Base-by-base conservation (phyloP, 176 grass and related monocot genomes). In the Saccharum spontaneum region DNA sequence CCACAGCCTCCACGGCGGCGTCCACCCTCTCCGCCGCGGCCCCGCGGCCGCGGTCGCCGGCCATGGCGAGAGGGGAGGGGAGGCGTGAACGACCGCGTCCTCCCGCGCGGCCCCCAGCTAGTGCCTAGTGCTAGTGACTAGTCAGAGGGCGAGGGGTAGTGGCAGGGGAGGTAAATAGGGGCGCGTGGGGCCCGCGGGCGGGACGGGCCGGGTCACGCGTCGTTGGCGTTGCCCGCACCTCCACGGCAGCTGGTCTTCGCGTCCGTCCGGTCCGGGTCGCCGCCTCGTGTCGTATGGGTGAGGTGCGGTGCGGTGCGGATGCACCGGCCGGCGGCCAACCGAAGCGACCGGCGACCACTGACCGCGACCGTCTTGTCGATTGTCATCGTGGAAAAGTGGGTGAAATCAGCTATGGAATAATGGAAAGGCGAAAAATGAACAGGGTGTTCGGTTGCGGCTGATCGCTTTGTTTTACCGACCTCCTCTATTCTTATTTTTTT, bases 1-100 rank as follows among this genome's bases (percentile, higher is more conserved):
- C 67, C 79, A 34, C 78, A 24, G 64, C 72, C 79, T 88, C 79
- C 82, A 91, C 79, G 20, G 86, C 86, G 1, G 70, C 70, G 2
- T 73, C 78, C 33, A 74, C 86, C 73, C 78, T 44, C 82, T 67
- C 88, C 28, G 28, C 28, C 71, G 36, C 23, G 2, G 80, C 36
- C 4, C 24, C 50, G 43, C 85, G 39, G n/a, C n/a, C 10, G 31
- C 40, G 57, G 49, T 41, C 88, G 54, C 76, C 89, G 69, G 81
- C 81, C 89, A 91, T 87, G 85, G 26, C 6, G 48, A 12, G 20
- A 49, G 28, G 52, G 10, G 33, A 61, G 76, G 28, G 6, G 34
- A 40, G 55, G 37, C 79, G 65, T 70, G 79, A 16, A 16, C 24
- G 73, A 54, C 20, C 63, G 79, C 44, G 63, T 68, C 22, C 20